A percentile compares a stretch with the other conserved stretches of the same genome.
phyloP scores from a whole-genome alignment of 2,329 filamentous ascomycete species.

The Hypoxylon rubiginosum region DNA sequence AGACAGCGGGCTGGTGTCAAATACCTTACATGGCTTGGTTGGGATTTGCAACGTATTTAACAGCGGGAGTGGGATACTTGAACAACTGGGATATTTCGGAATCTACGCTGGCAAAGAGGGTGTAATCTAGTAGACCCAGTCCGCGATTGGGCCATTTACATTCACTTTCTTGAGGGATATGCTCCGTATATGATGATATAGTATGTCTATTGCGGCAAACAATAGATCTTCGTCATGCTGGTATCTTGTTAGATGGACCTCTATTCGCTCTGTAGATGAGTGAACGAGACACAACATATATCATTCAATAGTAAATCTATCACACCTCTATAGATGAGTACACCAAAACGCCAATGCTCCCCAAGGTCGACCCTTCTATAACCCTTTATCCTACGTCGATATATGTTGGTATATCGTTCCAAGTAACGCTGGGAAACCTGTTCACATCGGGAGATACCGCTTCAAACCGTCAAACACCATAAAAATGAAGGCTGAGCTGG shows the following conservation, averaged over 20 bases:
- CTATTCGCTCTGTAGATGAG: background rate
- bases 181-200: background rate
- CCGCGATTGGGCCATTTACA: background rate
- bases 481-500: constrained; percentile 98
- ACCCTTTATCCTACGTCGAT: constrained; percentile 21
- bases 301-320: no score
- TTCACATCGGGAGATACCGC: constrained; percentile 69
- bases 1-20: constrained; percentile 78
- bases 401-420: constrained; percentile 44
- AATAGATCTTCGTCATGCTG: background rate
- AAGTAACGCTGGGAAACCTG: constrained; percentile 48
- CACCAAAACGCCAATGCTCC: constrained; percentile 37
- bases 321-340: constrained; percentile 21
- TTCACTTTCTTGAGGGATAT: background rate
- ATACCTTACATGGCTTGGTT: constrained; percentile 90
- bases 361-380: constrained; percentile 15
- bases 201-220: no score
- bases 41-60: constrained; percentile 88
- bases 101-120: constrained; percentile 46
- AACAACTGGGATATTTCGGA: constrained; percentile 74
- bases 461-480: constrained; percentile 93
- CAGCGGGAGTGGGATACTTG: constrained; percentile 74
- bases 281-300: constrained; percentile 3
- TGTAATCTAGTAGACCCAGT: background rate
- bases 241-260: background rate